Evolutionary conservation across 2,329 filamentous ascomycete species (phyloP).

Genomic region (Phialemonium atrogriseum): DNA sequence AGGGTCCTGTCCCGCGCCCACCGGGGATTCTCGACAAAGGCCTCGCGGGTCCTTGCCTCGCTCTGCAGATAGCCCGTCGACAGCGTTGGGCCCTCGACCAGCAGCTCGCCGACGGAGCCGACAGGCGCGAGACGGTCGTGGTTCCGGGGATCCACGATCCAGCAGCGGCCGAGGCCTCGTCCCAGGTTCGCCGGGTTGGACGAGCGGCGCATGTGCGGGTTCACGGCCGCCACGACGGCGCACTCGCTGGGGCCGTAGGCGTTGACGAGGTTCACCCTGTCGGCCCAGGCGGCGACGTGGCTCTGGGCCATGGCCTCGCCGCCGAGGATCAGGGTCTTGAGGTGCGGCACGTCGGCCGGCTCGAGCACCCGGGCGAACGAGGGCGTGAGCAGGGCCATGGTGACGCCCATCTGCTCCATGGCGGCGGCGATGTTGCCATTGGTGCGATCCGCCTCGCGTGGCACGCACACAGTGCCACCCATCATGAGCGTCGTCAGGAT

Average conservation of each 20-base stretch:
- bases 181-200: constrained; percentile 1
- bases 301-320: not conserved
- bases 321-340: not conserved
- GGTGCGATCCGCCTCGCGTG: constrained; percentile 26
- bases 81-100: constrained; percentile 23
- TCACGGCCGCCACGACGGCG: not conserved
- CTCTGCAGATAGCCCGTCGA: constrained; percentile 33
- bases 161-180: constrained; percentile 1
- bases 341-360: not conserved
- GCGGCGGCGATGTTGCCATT: constrained; percentile 2
- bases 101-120: constrained; percentile 20
- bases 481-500: constrained; percentile 25
- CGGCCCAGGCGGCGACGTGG: not conserved
- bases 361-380: not conserved
- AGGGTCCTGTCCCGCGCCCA: constrained; percentile 11
- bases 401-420: not conserved
- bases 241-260: constrained; percentile 14
- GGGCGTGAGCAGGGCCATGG: not conserved
- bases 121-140: constrained; percentile 14
- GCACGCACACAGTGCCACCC: constrained; percentile 31
- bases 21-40: constrained; percentile 17
- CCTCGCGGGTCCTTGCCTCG: constrained; percentile 24
- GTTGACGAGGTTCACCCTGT: constrained; percentile 9
- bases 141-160: constrained; percentile 13
- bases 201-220: not conserved